Evolutionary conservation across 768 basidiomycete genomes (phyloP).

Genomic region (Kwoniella dejecticola): DNA sequence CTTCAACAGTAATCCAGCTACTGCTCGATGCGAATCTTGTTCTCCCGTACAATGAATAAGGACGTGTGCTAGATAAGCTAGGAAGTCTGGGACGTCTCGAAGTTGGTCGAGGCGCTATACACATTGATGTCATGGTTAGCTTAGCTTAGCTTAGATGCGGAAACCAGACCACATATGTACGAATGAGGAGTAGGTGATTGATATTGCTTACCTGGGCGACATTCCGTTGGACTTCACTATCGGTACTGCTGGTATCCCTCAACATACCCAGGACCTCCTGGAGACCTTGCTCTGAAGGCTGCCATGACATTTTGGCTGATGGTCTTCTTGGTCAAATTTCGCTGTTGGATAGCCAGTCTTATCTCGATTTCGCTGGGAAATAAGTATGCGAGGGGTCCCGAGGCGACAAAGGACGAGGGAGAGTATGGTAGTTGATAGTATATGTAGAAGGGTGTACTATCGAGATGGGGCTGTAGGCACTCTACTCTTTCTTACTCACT

Average conservation of each 20-base stretch:
- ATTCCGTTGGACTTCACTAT: conserved; percentile 68
- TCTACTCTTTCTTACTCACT: no score
- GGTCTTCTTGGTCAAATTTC: no score
- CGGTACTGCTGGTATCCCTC: conserved; percentile 82
- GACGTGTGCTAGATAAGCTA: conserved; percentile 93
- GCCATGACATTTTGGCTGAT: conserved; percentile 65
- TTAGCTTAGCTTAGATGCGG: neutral
- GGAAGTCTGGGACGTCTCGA: conserved; percentile 86
- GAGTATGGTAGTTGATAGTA: no score
- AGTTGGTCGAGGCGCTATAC: conserved; percentile 56
- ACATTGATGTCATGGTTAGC: neutral
- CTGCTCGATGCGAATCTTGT: conserved; percentile 88
- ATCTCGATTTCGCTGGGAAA: no score
- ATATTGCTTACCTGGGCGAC: conserved; percentile 72
- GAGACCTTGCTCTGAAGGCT: conserved; percentile 78
- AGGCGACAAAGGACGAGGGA: no score
- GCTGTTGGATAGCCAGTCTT: no score
- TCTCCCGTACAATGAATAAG: conserved; percentile 76
- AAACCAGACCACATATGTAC: neutral
- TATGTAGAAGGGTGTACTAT: no score
- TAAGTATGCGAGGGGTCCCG: no score
- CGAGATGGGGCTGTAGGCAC: no score
- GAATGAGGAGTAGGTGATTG: neutral
- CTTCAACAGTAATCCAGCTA: conserved; percentile 96
- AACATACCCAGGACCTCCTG: conserved; percentile 90